Conservation (phyloP, 1,284 basidiomycete genomes). For the Fereydounia khargensis region DNA sequence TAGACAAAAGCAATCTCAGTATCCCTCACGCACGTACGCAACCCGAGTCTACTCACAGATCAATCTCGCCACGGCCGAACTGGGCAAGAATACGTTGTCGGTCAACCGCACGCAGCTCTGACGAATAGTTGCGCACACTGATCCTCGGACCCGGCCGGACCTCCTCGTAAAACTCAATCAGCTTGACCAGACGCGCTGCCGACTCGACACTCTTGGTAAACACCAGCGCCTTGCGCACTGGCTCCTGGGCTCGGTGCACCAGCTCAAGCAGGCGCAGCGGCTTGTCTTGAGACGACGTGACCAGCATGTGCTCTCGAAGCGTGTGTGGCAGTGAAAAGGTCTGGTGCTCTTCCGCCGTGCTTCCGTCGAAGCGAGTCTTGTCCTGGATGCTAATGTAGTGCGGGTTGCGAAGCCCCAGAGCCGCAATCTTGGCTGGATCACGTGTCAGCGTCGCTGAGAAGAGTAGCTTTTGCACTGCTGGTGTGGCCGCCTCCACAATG, state of each 20-base stretch:
- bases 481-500: slow-evolving; percentile 15
- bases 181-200: slow-evolving; percentile 74
- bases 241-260: slow-evolving; percentile 62
- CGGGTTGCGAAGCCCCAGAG: slow-evolving; percentile 74
- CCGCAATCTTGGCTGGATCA: slow-evolving; percentile 86
- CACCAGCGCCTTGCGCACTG: slow-evolving; percentile 73
- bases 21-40: background rate
- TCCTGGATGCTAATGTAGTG: slow-evolving; percentile 80
- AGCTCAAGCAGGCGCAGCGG: slow-evolving; percentile 87
- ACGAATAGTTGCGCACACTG: slow-evolving; percentile 67
- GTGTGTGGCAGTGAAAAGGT: slow-evolving; percentile 45
- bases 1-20: slow-evolving; percentile 55
- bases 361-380: slow-evolving; percentile 58
- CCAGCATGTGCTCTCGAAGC: slow-evolving; percentile 67
- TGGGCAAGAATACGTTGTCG: slow-evolving; percentile 74
- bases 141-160: slow-evolving; percentile 57
- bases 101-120: slow-evolving; percentile 74
- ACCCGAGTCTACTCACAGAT: slow-evolving; percentile 67
- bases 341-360: slow-evolving; percentile 59
- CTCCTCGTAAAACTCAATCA: slow-evolving; percentile 77
- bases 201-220: slow-evolving; percentile 97
- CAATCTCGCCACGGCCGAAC: slow-evolving; percentile 77
- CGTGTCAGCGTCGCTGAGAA: slow-evolving; percentile 95
- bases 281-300: slow-evolving; percentile 77
- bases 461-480: slow-evolving; percentile 81